These are phyloP conservation scores for Herpetomonas muscarum DNA, from an alignment of 208 protist species.

Conservation along the genomic window DNA sequence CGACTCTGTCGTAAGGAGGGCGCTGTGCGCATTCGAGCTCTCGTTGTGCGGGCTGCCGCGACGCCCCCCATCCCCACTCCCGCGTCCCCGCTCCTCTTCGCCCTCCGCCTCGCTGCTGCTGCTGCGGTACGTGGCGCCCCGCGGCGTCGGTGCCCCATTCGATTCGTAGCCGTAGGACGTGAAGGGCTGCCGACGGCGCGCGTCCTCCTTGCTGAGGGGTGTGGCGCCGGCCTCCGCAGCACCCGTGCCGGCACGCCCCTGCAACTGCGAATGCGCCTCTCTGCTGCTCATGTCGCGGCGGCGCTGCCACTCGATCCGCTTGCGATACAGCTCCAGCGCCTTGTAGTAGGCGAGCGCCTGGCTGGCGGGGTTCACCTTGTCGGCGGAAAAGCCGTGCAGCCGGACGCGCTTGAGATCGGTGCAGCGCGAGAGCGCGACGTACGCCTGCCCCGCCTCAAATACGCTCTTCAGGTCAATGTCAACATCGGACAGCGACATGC, in stretches of 20 bases:
- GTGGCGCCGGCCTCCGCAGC: background rate
- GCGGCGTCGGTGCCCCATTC: too few relatives aligned
- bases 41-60: background rate
- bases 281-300: too few relatives aligned
- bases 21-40: background rate
- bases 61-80: too few relatives aligned
- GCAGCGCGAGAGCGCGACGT: constrained; percentile 88
- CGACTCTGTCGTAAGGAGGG: constrained; percentile 17
- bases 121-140: constrained; percentile 8
- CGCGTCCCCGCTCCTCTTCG: constrained; percentile 6
- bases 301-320: constrained; percentile 27
- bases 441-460: constrained; percentile 83
- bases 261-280: too few relatives aligned
- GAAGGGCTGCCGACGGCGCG: background rate
- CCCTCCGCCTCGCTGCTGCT: background rate
- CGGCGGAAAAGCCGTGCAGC: constrained; percentile 59
- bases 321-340: constrained; percentile 39
- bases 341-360: constrained; percentile 82
- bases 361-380: constrained; percentile 46
- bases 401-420: constrained; percentile 51
- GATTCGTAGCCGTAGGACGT: background rate
- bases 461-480: constrained; percentile 81
- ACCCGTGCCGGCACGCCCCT: too few relatives aligned
- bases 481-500: constrained; percentile 85
- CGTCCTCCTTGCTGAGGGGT: background rate